phyloP scores from a whole-genome alignment of 2,329 filamentous ascomycete genomes.

The Aspergillus fijiensis region DNA sequence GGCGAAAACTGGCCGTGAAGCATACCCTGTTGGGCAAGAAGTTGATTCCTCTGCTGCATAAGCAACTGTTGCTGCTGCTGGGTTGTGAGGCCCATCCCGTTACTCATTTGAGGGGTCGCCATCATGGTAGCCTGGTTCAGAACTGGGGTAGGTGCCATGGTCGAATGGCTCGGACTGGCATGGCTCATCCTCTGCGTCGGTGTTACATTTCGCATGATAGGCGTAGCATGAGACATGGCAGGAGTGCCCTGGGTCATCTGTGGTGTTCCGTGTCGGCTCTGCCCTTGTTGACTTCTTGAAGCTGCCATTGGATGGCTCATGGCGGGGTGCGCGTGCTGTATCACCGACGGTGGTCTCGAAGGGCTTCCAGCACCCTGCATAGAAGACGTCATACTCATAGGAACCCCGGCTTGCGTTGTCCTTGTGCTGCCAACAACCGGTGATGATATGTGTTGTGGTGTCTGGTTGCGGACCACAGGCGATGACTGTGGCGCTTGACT shows the following conservation, averaged over 20 bases:
- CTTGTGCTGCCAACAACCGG: slow-evolving; percentile 44
- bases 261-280: slow-evolving; percentile 49
- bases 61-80: slow-evolving; percentile 42
- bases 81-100: slow-evolving; percentile 37
- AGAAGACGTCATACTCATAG: slow-evolving; percentile 48
- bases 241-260: slow-evolving; percentile 50
- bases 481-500: slow-evolving; percentile 48
- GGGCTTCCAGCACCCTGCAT: slow-evolving; percentile 49
- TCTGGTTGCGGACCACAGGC: slow-evolving; percentile 49
- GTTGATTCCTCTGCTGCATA: slow-evolving; percentile 40
- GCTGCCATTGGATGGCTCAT: slow-evolving; percentile 48
- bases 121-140: slow-evolving; percentile 45
- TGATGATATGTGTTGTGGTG: slow-evolving; percentile 47
- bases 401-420: slow-evolving; percentile 40
- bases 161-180: slow-evolving; percentile 45
- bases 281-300: slow-evolving; percentile 47
- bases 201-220: slow-evolving; percentile 49
- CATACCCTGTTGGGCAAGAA: slow-evolving; percentile 39
- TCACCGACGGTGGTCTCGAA: slow-evolving; percentile 44
- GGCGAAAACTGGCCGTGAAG: slow-evolving; percentile 38
- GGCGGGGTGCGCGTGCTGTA: slow-evolving; percentile 49
- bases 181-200: slow-evolving; percentile 49
- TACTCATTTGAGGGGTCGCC: slow-evolving; percentile 40
- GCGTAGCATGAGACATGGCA: slow-evolving; percentile 48
- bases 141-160: slow-evolving; percentile 46